phyloP scores from a whole-genome alignment of 495 filamentous ascomycete species.

The Neurospora tetrasperma region DNA sequence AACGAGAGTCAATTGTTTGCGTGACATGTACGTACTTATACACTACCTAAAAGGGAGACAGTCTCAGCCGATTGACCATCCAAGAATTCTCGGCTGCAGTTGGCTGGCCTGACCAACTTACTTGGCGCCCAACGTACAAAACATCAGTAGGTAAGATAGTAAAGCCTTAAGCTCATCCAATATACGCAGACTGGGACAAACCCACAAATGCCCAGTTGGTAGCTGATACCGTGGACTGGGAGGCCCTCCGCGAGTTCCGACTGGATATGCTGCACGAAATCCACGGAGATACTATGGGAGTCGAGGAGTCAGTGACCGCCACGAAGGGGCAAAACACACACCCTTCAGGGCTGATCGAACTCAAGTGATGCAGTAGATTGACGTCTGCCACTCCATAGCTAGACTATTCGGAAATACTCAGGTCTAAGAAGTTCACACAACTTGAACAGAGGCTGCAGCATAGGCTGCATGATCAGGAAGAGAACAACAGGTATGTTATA shows the following conservation, averaged over 20 bases:
- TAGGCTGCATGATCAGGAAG: background rate
- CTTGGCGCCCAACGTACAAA: background rate
- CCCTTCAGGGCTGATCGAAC: background rate
- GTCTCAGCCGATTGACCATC: background rate
- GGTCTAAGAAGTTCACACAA: background rate
- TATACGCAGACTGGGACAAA: background rate
- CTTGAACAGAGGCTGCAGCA: background rate
- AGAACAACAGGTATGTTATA: background rate
- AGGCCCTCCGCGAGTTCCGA: background rate
- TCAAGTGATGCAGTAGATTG: background rate
- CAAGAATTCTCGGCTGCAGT: background rate
- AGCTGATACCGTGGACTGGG: background rate
- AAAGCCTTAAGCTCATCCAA: background rate
- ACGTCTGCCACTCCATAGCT: background rate
- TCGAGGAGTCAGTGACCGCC: constrained; percentile 36
- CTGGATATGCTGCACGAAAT: constrained; percentile 11
- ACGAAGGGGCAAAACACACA: constrained; percentile 24
- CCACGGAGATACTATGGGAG: constrained; percentile 6
- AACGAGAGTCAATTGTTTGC: background rate
- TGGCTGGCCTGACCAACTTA: background rate
- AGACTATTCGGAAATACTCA: background rate
- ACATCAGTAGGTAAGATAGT: background rate
- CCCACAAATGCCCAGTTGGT: background rate
- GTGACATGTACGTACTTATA: background rate
- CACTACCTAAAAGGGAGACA: background rate